Evolutionary conservation across 208 protist genomes (phyloP), one percentile per base, ranked within the genome.

Genomic region (Leptomonas pyrrhocoris): DNA sequence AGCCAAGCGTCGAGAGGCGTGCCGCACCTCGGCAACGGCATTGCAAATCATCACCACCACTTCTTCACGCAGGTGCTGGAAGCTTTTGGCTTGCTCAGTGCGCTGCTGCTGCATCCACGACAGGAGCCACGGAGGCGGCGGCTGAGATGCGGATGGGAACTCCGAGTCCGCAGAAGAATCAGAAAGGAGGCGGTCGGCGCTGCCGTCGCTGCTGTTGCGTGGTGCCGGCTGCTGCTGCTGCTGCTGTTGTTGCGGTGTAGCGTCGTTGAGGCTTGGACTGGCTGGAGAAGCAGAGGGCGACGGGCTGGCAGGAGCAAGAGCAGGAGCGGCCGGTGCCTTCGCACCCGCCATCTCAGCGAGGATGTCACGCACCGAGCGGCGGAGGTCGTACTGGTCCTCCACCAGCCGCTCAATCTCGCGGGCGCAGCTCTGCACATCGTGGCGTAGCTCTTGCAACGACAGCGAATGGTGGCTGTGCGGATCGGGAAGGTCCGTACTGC

Each of bases 361-460:
- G 19, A 18, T 43, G 25, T 73, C 55, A 2, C 46, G 55, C 55
- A 73, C 57, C 9, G 46, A 45, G 57, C 55, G 46, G 36, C 67
- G 46, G 13, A 78, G 59, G 13, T 66, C 42, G 31, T 69, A 65
- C 65, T 83, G 73, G 7, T 83, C 67, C 25, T 83, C 73, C 40
- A 83, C 74, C 2, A 80, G 57, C 3, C 62, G 36, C 56, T 86
- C 73, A 23, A 81, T 77, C 23, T 78, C 65, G 7, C 36, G 34
- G 19, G 78, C 70, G 56, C 81, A 86, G 53, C 16, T 51, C 23
- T 62, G 36, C 36, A 81, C n/a, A 43, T 83, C 77, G 51, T 80
- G 73, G 1, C 53, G 73, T n/a, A 79, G 81, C 21, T 66, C 42
- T 25, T 65, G 38, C 56, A 58, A 7, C 30, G 40, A 36, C 28